These are phyloP conservation scores for Pistacia integerrima DNA, from an alignment of 345 rosid genomes.

Conservation along the genomic window DNA sequence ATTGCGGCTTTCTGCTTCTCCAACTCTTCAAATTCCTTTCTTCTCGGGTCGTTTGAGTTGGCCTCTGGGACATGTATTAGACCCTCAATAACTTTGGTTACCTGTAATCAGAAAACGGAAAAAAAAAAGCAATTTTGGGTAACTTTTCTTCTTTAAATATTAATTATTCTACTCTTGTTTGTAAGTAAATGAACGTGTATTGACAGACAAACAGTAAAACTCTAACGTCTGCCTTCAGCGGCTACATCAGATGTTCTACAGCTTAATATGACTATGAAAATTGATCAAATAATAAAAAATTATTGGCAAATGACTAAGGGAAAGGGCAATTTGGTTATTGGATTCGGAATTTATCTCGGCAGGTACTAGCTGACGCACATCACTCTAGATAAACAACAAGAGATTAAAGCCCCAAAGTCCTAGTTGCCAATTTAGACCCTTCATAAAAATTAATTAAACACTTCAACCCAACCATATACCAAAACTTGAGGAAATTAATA, in stretches of 20 bases:
- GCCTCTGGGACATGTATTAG: constrained; percentile 58
- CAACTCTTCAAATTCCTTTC: constrained; percentile 60
- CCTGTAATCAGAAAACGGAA: constrained; percentile 48
- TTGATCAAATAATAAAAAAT: not conserved
- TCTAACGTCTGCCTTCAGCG: too few relatives aligned
- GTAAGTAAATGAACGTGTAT: too few relatives aligned
- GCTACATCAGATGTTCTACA: too few relatives aligned
- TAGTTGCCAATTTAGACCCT: not conserved
- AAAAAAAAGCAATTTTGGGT: constrained; percentile 32
- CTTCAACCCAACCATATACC: not conserved
- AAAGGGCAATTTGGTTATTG: not conserved
- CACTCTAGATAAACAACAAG: too few relatives aligned
- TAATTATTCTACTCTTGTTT: too few relatives aligned
- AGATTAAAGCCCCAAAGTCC: not conserved
- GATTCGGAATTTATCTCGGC: not conserved
- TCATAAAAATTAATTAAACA: too few relatives aligned
- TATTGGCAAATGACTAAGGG: too few relatives aligned
- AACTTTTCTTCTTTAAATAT: not conserved
- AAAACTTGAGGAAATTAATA: not conserved
- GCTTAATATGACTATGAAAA: not conserved
- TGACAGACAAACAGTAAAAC: not conserved
- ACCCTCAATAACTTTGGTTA: constrained; percentile 65
- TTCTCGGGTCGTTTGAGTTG: constrained; percentile 56
- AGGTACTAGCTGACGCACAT: too few relatives aligned
- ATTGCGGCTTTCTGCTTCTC: constrained; percentile 55